Conservation (phyloP, 768 basidiomycete genomes). For the Pisolithus marmoratus region DNA sequence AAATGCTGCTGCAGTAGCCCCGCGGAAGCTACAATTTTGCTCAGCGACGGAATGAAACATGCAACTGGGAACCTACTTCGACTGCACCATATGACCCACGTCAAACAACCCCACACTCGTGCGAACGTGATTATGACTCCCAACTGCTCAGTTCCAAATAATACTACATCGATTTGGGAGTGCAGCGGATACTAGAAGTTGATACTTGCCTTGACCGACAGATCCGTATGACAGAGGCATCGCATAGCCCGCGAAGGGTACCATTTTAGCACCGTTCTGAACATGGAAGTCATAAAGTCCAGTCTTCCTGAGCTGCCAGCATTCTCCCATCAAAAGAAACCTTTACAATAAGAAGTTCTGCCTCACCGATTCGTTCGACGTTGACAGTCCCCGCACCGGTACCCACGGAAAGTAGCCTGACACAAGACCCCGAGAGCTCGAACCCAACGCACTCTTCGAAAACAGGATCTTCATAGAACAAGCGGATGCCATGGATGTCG, state of each 20-base stretch:
- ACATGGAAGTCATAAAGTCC: conserved; percentile 88
- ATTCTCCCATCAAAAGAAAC: background rate
- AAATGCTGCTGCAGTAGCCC: conserved; percentile 71
- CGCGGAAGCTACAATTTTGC: conserved; percentile 59
- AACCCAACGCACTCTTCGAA: no score
- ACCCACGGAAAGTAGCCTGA: background rate
- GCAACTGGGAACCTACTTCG: background rate
- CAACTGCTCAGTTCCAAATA: conserved; percentile 43
- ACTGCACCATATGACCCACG: conserved; percentile 61
- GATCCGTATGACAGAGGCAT: conserved; percentile 90
- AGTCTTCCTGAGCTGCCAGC: conserved; percentile 50
- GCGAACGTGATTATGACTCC: conserved; percentile 87
- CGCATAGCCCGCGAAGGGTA: conserved; percentile 89
- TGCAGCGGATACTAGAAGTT: background rate
- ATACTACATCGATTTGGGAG: background rate
- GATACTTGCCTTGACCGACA: conserved; percentile 65
- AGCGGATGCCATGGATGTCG: no score
- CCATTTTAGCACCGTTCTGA: conserved; percentile 84
- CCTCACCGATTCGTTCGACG: conserved; percentile 16
- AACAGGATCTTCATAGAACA: no score
- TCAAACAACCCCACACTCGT: conserved; percentile 85
- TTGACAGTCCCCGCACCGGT: conserved; percentile 13
- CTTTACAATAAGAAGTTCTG: background rate
- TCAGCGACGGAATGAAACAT: background rate
- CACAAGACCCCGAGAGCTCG: no score